These are phyloP conservation scores for Cyberlindnera saturnus DNA, from an alignment of 805 yeast species.

Conservation along the genomic window DNA sequence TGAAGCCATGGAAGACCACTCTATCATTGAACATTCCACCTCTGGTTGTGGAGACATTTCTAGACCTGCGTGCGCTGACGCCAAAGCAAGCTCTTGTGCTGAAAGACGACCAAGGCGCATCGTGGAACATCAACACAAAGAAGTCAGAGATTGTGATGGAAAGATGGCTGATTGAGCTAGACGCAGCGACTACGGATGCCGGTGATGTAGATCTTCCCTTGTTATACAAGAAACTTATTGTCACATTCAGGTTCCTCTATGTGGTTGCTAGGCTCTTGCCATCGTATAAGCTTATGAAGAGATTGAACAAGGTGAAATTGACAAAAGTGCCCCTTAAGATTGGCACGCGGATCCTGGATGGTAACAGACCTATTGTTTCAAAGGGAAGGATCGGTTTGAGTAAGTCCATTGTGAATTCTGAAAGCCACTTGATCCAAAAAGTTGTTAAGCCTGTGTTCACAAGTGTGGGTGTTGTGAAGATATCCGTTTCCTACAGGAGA, in stretches of 20 bases:
- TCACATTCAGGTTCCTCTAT: conserved; percentile 68
- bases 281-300: conserved; percentile 49
- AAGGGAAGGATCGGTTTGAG: conserved; percentile 84
- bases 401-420: conserved; percentile 44
- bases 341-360: conserved; percentile 64
- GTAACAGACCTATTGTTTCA: conserved; percentile 69
- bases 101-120: conserved; percentile 45
- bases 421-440: conserved; percentile 54
- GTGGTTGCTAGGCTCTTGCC: conserved; percentile 68
- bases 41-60: conserved; percentile 75
- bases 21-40: conserved; percentile 54
- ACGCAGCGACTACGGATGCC: conserved; percentile 34
- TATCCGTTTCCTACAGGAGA: conserved; percentile 74
- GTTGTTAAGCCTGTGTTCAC: conserved; percentile 68
- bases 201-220: conserved; percentile 50
- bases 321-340: conserved; percentile 37
- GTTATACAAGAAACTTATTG: conserved; percentile 67
- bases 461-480: conserved; percentile 63
- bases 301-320: conserved; percentile 33
- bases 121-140: conserved; percentile 55
- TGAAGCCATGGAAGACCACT: conserved; percentile 68
- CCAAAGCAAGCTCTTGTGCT: conserved; percentile 55
- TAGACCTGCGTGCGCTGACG: conserved; percentile 56
- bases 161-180: conserved; percentile 87
- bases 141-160: conserved; percentile 87